Conservation (phyloP, 2,329 filamentous ascomycete genomes). For the Verticillium zaregamsianum region DNA sequence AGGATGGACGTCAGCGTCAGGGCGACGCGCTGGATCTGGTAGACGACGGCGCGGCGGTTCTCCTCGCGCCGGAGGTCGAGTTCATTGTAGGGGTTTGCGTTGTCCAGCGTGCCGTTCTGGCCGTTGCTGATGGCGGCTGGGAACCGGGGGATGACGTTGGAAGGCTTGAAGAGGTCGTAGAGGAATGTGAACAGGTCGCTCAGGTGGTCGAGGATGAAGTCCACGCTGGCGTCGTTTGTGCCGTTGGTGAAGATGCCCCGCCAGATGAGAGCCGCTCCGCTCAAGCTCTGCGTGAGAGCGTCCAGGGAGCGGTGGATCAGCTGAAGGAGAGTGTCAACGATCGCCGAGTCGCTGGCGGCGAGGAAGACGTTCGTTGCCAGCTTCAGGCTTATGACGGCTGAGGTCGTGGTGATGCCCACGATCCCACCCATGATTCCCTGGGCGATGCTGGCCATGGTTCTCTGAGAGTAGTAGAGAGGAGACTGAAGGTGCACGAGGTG, state of each 20-base stretch:
- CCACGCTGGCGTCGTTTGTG: background rate
- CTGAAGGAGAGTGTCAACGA: background rate
- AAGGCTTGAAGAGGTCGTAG: background rate
- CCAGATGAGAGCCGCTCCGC: background rate
- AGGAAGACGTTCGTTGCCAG: background rate
- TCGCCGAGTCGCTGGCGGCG: background rate
- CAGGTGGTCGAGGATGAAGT: background rate
- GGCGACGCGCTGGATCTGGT: background rate
- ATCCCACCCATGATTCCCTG: background rate
- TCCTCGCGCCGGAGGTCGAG: background rate
- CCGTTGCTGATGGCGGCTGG: background rate
- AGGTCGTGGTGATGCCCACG: background rate
- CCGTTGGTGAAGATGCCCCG: slow-evolving; percentile 1
- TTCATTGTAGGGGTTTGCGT: background rate
- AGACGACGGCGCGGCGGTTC: slow-evolving; percentile 1
- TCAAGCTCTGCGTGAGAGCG: background rate
- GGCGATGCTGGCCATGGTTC: slow-evolving; percentile 9
- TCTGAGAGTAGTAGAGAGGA: background rate
- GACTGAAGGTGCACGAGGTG: background rate
- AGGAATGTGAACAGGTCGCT: background rate
- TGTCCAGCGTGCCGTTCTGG: too few species aligned
- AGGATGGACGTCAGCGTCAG: background rate
- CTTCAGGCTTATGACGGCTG: background rate
- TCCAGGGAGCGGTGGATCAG: background rate
- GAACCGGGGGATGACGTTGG: background rate